A percentile compares a stretch with the other conserved stretches of the same genome.
Evolutionary conservation across 306 rosid species (phyloP).

Genomic region (Pueraria montana): DNA sequence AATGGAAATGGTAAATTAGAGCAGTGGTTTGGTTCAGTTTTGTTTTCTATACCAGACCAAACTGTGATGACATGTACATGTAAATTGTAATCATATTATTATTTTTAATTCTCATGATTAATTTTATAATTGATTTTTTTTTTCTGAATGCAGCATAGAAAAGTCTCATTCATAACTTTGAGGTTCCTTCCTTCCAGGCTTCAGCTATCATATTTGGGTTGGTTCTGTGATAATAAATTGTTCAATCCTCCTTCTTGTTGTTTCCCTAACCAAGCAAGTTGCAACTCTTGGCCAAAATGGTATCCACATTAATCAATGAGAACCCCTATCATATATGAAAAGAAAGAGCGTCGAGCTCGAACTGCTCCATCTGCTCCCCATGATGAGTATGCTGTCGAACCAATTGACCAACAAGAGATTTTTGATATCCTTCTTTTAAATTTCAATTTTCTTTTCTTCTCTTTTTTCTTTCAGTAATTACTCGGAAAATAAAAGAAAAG

Average conservation of each 20-base stretch:
- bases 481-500: not conserved
- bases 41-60: not conserved
- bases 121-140: not conserved
- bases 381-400: conserved; percentile 64
- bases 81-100: not conserved
- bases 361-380: conserved; percentile 48
- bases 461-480: not conserved
- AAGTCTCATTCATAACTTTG: not conserved
- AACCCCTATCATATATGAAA: conserved; percentile 87
- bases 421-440: conserved; percentile 80
- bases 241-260: not conserved
- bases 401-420: conserved; percentile 83
- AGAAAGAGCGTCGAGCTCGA: conserved; percentile 83
- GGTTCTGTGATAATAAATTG: not conserved
- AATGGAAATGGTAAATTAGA: not conserved
- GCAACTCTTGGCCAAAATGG: conserved; percentile 56
- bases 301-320: conserved; percentile 77
- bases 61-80: not conserved
- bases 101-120: not conserved
- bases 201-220: not conserved
- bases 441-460: not conserved
- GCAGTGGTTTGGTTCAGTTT: not conserved
- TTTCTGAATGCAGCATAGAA: not conserved
- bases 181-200: conserved; percentile 3
- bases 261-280: conserved; percentile 28